A percentile compares a stretch with the other conserved stretches of the same genome.
These are phyloP conservation scores for Astrothelium macrocarpum DNA, from an alignment of 495 filamentous ascomycete genomes.

Conservation along the genomic window DNA sequence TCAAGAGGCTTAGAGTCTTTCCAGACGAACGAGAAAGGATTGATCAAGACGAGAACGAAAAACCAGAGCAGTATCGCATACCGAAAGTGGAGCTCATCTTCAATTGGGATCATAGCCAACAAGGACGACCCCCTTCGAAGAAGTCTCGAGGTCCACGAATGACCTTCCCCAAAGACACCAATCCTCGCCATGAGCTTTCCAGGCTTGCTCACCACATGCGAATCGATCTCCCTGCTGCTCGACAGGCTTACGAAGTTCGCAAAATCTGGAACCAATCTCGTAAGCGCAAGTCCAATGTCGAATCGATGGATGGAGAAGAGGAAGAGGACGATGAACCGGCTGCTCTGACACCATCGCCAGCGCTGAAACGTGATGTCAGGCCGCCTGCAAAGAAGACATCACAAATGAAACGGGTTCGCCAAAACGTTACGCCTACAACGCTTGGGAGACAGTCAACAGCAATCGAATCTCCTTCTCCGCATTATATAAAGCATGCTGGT, in stretches of 20 bases:
- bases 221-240: neutral
- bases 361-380: neutral
- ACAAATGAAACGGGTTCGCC: neutral
- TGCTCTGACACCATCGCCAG: neutral
- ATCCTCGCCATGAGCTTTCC: neutral
- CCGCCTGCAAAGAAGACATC: neutral
- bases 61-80: neutral
- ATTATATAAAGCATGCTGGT: neutral
- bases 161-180: neutral
- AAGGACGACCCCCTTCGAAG: neutral
- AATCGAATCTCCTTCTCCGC: neutral
- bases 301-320: slow-evolving; percentile 10
- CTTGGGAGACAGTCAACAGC: neutral
- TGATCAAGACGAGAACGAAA: neutral
- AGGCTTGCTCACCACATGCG: neutral
- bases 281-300: neutral
- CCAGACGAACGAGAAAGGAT: neutral
- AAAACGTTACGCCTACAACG: neutral
- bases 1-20: neutral
- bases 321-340: slow-evolving; percentile 23
- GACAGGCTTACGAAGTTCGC: neutral
- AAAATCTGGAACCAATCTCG: neutral
- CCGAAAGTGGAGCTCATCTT: neutral
- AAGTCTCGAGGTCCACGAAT: neutral
- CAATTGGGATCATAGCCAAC: neutral